A percentile compares a stretch with the other conserved stretches of the same genome.
phyloP scores from a whole-genome alignment of 164 flowering plant genomes.

The Platanus orientalis region DNA sequence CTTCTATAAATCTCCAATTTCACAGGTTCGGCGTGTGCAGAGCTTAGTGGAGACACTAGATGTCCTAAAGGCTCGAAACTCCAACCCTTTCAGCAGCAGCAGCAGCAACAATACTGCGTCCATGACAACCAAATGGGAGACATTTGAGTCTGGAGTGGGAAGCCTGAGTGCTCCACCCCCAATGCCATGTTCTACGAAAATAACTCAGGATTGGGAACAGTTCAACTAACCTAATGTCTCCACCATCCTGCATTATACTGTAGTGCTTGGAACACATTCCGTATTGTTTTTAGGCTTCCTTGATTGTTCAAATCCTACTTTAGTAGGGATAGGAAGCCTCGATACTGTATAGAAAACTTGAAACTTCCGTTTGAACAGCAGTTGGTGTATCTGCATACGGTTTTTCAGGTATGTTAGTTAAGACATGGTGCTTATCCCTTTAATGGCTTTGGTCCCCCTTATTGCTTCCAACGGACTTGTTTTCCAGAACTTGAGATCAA shows the following conservation, averaged over 20 bases:
- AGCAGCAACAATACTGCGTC: constrained; percentile 17
- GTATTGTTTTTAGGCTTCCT: too few relatives aligned
- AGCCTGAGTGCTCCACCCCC: constrained; percentile 55
- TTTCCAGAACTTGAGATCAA: too few relatives aligned
- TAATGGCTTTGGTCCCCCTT: too few relatives aligned
- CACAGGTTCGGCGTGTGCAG: constrained; percentile 38
- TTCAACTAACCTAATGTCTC: constrained; percentile 33
- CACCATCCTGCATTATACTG: not conserved
- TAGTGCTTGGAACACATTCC: not conserved
- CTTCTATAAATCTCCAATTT: not conserved
- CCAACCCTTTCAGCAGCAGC: constrained; percentile 20
- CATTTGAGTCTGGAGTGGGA: constrained; percentile 59
- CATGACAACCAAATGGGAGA: constrained; percentile 34
- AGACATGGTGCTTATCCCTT: too few relatives aligned
- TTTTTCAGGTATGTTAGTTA: too few relatives aligned
- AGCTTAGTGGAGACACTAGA: constrained; percentile 27
- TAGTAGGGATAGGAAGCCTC: too few relatives aligned
- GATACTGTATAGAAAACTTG: too few relatives aligned
- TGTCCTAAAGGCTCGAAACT: constrained; percentile 22
- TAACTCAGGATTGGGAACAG: constrained; percentile 51
- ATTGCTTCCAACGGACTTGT: too few relatives aligned
- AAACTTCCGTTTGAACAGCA: too few relatives aligned
- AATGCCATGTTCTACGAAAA: constrained; percentile 28
- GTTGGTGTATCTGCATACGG: too few relatives aligned
- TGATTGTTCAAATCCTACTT: too few relatives aligned